Conservation (phyloP, 1,284 basidiomycete genomes). For the Cutaneotrichosporon cutaneum region DNA sequence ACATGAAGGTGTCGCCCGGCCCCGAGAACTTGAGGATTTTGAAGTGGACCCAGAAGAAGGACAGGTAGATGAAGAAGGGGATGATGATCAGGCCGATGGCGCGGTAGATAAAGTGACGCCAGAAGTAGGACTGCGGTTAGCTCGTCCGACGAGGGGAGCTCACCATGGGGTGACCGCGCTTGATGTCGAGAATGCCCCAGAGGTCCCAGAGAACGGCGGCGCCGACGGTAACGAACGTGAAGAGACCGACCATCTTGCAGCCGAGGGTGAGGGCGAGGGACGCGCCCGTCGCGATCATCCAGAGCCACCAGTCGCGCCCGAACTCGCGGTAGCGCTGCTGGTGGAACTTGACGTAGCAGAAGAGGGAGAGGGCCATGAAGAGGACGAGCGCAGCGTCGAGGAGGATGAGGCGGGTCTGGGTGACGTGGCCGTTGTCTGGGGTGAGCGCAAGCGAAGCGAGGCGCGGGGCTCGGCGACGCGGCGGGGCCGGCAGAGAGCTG, state of each 20-base stretch:
- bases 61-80: slow-evolving; percentile 86
- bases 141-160: slow-evolving; percentile 34
- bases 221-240: slow-evolving; percentile 87
- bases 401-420: slow-evolving; percentile 92
- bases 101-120: slow-evolving; percentile 83
- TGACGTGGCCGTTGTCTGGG: slow-evolving; percentile 90
- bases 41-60: slow-evolving; percentile 97
- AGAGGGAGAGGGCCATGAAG: slow-evolving; percentile 91
- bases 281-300: slow-evolving; percentile 85
- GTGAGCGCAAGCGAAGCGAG: neutral
- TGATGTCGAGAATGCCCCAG: slow-evolving; percentile 90
- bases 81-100: slow-evolving; percentile 82
- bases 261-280: slow-evolving; percentile 95
- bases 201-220: slow-evolving; percentile 88
- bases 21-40: slow-evolving; percentile 85
- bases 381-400: slow-evolving; percentile 93
- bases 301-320: slow-evolving; percentile 86
- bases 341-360: slow-evolving; percentile 93
- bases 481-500: neutral
- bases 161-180: slow-evolving; percentile 74
- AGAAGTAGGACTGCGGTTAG: slow-evolving; percentile 72
- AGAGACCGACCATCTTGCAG: slow-evolving; percentile 96
- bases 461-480: too few species aligned
- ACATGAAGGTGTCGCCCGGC: slow-evolving; percentile 95
- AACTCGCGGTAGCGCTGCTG: slow-evolving; percentile 93